These are phyloP conservation scores for Gastrodia elata DNA, from an alignment of 106 monocot genomes.

Conservation along the genomic window DNA sequence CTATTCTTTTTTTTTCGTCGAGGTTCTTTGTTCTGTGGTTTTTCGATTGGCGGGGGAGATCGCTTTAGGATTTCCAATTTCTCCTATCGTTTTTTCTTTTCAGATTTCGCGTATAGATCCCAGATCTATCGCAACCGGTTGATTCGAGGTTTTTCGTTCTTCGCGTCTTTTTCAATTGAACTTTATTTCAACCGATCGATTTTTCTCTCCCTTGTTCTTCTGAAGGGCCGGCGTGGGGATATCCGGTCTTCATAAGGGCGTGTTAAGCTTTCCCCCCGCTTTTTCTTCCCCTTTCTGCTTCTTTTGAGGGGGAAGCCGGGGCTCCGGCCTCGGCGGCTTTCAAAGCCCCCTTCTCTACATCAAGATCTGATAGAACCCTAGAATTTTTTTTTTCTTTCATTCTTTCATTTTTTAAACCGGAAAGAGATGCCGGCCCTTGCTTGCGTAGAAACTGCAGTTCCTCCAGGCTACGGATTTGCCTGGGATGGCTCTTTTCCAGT, in stretches of 20 bases:
- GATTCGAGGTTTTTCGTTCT: not conserved
- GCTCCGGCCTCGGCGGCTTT: slow-evolving; percentile 99
- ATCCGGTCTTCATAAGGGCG: slow-evolving; percentile 16
- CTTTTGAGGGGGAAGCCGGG: slow-evolving; percentile 99
- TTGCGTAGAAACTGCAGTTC: slow-evolving; percentile 53
- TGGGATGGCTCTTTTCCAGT: slow-evolving; percentile 64
- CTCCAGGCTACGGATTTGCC: slow-evolving; percentile 35
- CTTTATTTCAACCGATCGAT: not conserved
- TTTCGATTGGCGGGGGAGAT: not conserved
- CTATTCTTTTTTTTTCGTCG: not conserved
- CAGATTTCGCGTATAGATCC: not conserved
- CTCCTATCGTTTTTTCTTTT: too few relatives aligned
- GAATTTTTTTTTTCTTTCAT: slow-evolving; percentile 15
- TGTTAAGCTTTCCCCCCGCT: slow-evolving; percentile 22
- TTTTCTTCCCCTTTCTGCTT: slow-evolving; percentile 31
- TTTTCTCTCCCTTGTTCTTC: slow-evolving; percentile 24
- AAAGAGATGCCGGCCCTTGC: slow-evolving; percentile 85
- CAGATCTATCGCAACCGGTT: not conserved
- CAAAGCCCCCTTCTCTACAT: slow-evolving; percentile 71
- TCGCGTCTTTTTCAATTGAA: not conserved
- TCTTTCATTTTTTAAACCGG: slow-evolving; percentile 10
- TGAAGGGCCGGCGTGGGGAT: slow-evolving; percentile 70
- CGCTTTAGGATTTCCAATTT: not conserved
- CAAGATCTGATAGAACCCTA: slow-evolving; percentile 3
- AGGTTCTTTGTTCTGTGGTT: not conserved